Percentiles rank a stretch among this genome's conserved stretches.
phyloP scores from a whole-genome alignment of 768 basidiomycete species.

The Asterophora parasitica region DNA sequence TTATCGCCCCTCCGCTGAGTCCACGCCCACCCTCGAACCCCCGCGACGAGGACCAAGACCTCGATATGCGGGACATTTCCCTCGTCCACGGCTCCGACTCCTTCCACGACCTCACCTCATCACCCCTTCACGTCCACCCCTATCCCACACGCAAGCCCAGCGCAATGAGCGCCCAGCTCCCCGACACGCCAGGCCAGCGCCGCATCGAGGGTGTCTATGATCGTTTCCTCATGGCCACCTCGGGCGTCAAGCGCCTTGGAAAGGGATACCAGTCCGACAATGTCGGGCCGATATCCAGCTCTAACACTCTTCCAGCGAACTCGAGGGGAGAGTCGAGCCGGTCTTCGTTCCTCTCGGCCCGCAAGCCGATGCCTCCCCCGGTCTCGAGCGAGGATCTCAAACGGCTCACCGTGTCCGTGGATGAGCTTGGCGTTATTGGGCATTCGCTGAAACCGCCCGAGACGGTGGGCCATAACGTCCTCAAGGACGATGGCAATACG shows the following conservation, averaged over 20 bases:
- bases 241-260: constrained; percentile 74
- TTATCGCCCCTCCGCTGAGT: constrained; percentile 50
- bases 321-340: constrained; percentile 33
- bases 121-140: constrained; percentile 60
- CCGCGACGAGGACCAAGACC: constrained; percentile 29
- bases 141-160: constrained; percentile 48
- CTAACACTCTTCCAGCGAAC: constrained; percentile 25
- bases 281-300: constrained; percentile 36
- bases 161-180: constrained; percentile 29
- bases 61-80: constrained; percentile 27
- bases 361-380: constrained; percentile 64
- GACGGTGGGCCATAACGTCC: constrained; percentile 18
- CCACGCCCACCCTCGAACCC: constrained; percentile 21
- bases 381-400: constrained; percentile 60
- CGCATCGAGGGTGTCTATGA: constrained; percentile 76
- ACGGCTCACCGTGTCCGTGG: constrained; percentile 45
- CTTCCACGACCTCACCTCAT: constrained; percentile 54
- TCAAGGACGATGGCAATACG: constrained; percentile 44
- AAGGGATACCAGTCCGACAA: constrained; percentile 79
- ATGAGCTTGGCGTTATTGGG: constrained; percentile 60
- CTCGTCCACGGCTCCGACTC: constrained; percentile 28
- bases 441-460: constrained; percentile 24
- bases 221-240: constrained; percentile 76
- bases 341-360: constrained; percentile 43
- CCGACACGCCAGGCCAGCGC: constrained; percentile 54